A percentile compares a stretch with the other conserved stretches of the same genome.
These are phyloP conservation scores for Cadophora gregata DNA, from an alignment of 2,329 filamentous ascomycete species.

Conservation along the genomic window DNA sequence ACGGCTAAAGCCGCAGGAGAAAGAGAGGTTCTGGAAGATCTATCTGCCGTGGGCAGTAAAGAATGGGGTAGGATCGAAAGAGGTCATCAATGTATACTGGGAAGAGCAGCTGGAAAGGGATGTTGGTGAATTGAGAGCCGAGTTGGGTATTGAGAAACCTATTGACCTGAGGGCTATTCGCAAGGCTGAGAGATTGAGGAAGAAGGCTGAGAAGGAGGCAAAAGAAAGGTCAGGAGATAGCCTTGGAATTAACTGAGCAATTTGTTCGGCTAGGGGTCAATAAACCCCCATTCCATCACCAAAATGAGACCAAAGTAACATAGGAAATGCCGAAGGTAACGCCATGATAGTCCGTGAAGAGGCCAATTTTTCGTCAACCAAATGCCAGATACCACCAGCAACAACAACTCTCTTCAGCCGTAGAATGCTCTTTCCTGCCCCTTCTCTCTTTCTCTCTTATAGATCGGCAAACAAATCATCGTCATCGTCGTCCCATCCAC, in stretches of 20 bases:
- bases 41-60: conserved; percentile 91
- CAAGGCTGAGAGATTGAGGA: conserved; percentile 71
- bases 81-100: conserved; percentile 97
- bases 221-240: conserved; percentile 41
- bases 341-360: neutral
- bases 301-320: neutral
- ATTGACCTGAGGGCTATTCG: conserved; percentile 84
- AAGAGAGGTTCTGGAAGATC: conserved; percentile 70
- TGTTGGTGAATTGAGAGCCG: conserved; percentile 73
- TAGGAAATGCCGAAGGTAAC: conserved; percentile 13
- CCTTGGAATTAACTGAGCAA: conserved; percentile 39
- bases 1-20: conserved; percentile 66
- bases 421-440: neutral
- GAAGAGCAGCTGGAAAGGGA: conserved; percentile 90
- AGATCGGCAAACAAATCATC: conserved; percentile 70
- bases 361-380: neutral
- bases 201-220: conserved; percentile 66
- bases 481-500: conserved; percentile 84
- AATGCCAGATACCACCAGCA: conserved; percentile 12
- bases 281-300: conserved; percentile 13
- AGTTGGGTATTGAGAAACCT: conserved; percentile 85
- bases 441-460: conserved; percentile 42
- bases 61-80: conserved; percentile 77
- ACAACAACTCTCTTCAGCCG: neutral
- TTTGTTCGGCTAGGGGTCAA: neutral